A percentile compares a stretch with the other conserved stretches of the same genome.
phyloP scores from a whole-genome alignment of 768 basidiomycete genomes.

The Fomitopsis serialis region DNA sequence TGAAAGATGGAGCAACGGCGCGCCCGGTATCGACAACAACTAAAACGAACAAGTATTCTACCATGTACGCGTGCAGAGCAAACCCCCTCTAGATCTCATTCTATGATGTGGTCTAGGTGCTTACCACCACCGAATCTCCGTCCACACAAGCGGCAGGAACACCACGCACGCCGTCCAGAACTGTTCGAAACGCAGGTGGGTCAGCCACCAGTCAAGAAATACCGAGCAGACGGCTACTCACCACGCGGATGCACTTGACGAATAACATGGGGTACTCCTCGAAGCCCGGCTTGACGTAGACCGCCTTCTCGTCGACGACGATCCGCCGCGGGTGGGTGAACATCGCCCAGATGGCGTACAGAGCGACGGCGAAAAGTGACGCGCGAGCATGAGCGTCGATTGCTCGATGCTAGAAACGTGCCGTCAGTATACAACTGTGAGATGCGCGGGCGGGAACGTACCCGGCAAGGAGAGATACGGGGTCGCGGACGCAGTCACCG shows the following conservation, averaged over 20 bases:
- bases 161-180: conserved; percentile 92
- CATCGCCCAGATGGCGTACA: conserved; percentile 90
- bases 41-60: no score
- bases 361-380: conserved; percentile 95
- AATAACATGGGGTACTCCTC: conserved; percentile 66
- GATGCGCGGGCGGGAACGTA: conserved; percentile 30
- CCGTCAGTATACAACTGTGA: not conserved
- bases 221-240: conserved; percentile 24
- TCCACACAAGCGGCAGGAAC: conserved; percentile 83
- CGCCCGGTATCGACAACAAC: no score
- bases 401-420: conserved; percentile 55
- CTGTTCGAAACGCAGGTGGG: conserved; percentile 31
- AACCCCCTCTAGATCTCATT: no score
- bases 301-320: conserved; percentile 32
- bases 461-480: conserved; percentile 88
- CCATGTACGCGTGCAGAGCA: no score
- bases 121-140: conserved; percentile 71
- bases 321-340: conserved; percentile 57
- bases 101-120: not conserved
- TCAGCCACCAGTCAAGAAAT: no score
- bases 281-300: conserved; percentile 37
- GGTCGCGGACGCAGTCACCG: conserved; percentile 82
- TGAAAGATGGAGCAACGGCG: no score
- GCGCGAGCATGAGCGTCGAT: conserved; percentile 73
- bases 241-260: conserved; percentile 61